phyloP scores from a whole-genome alignment of 257 asterid genomes.

The Plectranthus barbatus region DNA sequence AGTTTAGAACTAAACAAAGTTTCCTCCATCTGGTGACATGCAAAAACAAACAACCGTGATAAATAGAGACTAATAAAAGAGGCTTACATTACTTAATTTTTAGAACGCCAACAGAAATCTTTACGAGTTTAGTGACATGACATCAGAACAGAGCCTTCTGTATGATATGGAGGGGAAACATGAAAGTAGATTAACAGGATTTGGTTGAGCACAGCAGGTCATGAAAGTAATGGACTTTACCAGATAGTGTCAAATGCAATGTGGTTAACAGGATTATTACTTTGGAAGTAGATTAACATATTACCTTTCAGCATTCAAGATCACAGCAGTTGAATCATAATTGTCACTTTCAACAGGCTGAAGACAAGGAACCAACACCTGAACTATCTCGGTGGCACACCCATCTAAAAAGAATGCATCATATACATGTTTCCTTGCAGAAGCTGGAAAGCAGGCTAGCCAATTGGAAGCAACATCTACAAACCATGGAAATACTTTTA shows the following conservation, averaged over 20 bases:
- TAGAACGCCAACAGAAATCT: not conserved
- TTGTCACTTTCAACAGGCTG: constrained; percentile 35
- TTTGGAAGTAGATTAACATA: not conserved
- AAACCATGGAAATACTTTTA: constrained; percentile 16
- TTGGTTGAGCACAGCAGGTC: not conserved
- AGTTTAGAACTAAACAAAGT: not conserved
- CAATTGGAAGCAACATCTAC: constrained; percentile 78
- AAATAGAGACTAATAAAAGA: not conserved
- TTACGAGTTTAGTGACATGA: not conserved
- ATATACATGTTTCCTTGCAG: constrained; percentile 64
- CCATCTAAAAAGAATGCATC: constrained; percentile 76
- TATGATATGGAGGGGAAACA: not conserved
- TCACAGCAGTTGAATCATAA: constrained; percentile 40
- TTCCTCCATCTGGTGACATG: not conserved
- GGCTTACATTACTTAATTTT: not conserved
- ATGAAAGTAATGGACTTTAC: not conserved
- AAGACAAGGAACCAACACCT: constrained; percentile 71
- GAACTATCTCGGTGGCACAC: constrained; percentile 49
- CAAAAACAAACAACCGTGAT: not conserved
- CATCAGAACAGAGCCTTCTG: not conserved
- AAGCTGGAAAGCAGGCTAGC: constrained; percentile 83
- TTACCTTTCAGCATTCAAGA: constrained; percentile 81
- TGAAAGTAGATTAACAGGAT: constrained; percentile 2
- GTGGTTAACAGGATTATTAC: not conserved
- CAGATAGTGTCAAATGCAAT: not conserved